These are phyloP conservation scores for Withania somnifera DNA, from an alignment of 305 asterid genomes.

Conservation along the genomic window DNA sequence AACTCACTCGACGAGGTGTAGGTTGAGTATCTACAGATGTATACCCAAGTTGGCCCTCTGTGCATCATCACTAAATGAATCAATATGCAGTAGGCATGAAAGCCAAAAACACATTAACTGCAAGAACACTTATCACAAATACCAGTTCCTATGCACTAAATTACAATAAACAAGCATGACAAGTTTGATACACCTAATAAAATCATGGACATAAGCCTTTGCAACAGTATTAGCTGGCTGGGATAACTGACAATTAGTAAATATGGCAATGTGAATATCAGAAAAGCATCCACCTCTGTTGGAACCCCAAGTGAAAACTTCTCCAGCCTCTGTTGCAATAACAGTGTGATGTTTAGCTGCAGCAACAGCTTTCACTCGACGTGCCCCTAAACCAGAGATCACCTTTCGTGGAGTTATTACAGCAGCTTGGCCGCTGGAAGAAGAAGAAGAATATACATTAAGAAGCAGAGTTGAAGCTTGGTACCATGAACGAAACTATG, in stretches of 20 bases:
- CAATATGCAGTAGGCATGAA: not conserved
- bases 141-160: not conserved
- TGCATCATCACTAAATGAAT: constrained; percentile 19
- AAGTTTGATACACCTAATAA: not conserved
- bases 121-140: not conserved
- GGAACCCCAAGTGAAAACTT: constrained; percentile 98
- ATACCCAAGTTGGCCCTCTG: constrained; percentile 99
- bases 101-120: constrained; percentile 5
- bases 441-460: not conserved
- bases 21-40: constrained; percentile 96
- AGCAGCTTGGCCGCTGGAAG: constrained; percentile 97
- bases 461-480: not conserved
- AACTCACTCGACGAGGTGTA: constrained; percentile 89
- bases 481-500: not conserved
- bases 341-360: constrained; percentile 99
- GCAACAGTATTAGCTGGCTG: not conserved
- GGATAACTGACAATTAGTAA: not conserved
- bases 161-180: not conserved
- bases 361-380: constrained; percentile 75
- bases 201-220: not conserved
- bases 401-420: constrained; percentile 96
- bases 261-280: not conserved
- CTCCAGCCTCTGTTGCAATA: constrained; percentile 89
- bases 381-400: constrained; percentile 85
- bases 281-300: constrained; percentile 61